phyloP scores from a whole-genome alignment of 768 basidiomycete species.

The Boletales sp. region DNA sequence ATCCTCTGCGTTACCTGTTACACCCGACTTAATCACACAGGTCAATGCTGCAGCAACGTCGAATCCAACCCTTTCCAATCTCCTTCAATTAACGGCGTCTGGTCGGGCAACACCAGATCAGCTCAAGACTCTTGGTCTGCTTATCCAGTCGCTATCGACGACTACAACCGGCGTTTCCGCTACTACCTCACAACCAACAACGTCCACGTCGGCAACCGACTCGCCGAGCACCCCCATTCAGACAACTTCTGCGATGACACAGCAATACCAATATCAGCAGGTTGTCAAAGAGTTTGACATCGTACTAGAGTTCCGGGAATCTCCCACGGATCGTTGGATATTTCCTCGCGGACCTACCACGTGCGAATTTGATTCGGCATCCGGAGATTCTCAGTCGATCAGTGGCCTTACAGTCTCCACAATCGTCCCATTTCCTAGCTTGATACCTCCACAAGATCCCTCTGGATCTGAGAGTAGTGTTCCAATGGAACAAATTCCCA shows the following conservation, averaged over 20 bases:
- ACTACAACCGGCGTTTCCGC: conserved; percentile 5
- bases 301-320: conserved; percentile 68
- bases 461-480: conserved; percentile 10
- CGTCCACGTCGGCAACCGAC: neutral
- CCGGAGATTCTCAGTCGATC: conserved; percentile 11
- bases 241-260: conserved; percentile 9
- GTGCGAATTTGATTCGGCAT: conserved; percentile 39
- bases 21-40: conserved; percentile 55
- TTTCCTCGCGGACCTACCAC: conserved; percentile 59
- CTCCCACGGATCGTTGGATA: conserved; percentile 59
- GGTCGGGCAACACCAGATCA: conserved; percentile 62
- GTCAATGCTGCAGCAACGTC: conserved; percentile 64
- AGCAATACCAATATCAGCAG: conserved; percentile 22
- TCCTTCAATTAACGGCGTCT: conserved; percentile 61
- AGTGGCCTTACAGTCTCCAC: conserved; percentile 41
- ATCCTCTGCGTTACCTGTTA: conserved; percentile 44
- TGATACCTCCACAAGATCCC: conserved; percentile 10
- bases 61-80: conserved; percentile 64
- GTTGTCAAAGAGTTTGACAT: conserved; percentile 64
- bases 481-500: conserved; percentile 8
- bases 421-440: conserved; percentile 42
- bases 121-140: conserved; percentile 62
- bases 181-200: conserved; percentile 8
- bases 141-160: conserved; percentile 65
- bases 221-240: conserved; percentile 13